Conservation (phyloP, 805 yeast species). For the Grigorovia jiainica region DNA sequence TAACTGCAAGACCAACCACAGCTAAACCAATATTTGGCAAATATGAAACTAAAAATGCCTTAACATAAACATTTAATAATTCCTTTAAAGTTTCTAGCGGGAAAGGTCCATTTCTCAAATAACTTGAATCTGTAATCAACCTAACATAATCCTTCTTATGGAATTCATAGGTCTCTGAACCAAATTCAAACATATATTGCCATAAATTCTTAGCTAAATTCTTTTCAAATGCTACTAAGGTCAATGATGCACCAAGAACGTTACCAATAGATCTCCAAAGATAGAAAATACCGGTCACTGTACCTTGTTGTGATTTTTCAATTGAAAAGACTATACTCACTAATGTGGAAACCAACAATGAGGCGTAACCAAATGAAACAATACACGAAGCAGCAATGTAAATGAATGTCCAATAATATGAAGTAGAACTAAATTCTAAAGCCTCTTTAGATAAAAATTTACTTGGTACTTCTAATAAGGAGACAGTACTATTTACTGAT, state of each 20-base stretch:
- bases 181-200: conserved; percentile 21
- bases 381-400: conserved; percentile 28
- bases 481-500: too few species aligned
- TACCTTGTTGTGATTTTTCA: conserved; percentile 37
- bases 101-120: conserved; percentile 17
- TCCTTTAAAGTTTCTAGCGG: conserved; percentile 10
- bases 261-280: conserved; percentile 42
- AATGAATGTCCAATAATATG: conserved; percentile 23
- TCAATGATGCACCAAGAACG: conserved; percentile 37
- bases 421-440: conserved; percentile 9
- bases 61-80: conserved; percentile 18
- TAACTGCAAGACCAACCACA: conserved; percentile 11
- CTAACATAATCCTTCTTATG: conserved; percentile 15
- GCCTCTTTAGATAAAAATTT: conserved; percentile 1
- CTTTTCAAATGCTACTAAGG: conserved; percentile 31
- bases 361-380: conserved; percentile 42
- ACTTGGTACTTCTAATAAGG: conserved; percentile 4
- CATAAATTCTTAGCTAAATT: conserved; percentile 26
- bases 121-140: conserved; percentile 23
- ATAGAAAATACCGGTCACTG: conserved; percentile 41
- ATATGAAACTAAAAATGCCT: conserved; percentile 22
- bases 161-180: conserved; percentile 9
- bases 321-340: conserved; percentile 41
- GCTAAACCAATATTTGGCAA: conserved; percentile 19
- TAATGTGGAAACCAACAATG: conserved; percentile 48